These are phyloP conservation scores for Rhizopus arrhizus DNA, from an alignment of 371 early-diverging fungal species.

Conservation along the genomic window DNA sequence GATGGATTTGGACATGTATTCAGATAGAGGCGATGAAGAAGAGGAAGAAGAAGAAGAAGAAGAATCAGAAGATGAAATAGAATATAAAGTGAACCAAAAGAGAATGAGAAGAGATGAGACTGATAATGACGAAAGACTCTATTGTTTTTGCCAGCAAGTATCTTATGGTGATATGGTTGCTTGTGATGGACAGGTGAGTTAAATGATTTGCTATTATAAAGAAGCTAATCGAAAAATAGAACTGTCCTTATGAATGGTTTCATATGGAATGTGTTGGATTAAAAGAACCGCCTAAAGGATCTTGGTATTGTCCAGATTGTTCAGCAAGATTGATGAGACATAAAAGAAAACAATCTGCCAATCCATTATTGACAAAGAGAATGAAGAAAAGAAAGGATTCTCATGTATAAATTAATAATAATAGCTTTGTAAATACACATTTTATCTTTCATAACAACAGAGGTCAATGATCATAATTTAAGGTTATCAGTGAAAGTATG, in stretches of 20 bases:
- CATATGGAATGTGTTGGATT: constrained; percentile 93
- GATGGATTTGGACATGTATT: constrained; percentile 7
- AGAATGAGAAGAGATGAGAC: constrained; percentile 43
- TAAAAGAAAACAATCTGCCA: constrained; percentile 33
- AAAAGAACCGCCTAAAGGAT: constrained; percentile 80
- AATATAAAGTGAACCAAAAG: constrained; percentile 27
- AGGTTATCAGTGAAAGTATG: too few species aligned
- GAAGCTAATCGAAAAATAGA: constrained; percentile 27
- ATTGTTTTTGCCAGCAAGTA: constrained; percentile 93
- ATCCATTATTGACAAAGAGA: constrained; percentile 9
- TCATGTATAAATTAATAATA: constrained; percentile 6
- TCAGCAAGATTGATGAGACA: constrained; percentile 40
- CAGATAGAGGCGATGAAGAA: constrained; percentile 9
- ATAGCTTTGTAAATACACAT: neutral
- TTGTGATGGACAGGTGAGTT: constrained; percentile 86
- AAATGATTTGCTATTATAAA: neutral
- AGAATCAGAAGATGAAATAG: constrained; percentile 21
- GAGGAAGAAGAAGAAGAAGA: constrained; percentile 31
- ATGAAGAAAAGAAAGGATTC: constrained; percentile 26
- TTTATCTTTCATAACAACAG: neutral
- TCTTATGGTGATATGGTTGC: constrained; percentile 98
- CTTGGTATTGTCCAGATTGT: constrained; percentile 91
- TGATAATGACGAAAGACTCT: constrained; percentile 77
- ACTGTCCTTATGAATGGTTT: constrained; percentile 87
- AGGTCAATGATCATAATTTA: too few species aligned